A percentile compares a stretch with the other conserved stretches of the same genome.
phyloP scores from a whole-genome alignment of 2,329 filamentous ascomycete species.

The Paraconiothyrium brasiliense region DNA sequence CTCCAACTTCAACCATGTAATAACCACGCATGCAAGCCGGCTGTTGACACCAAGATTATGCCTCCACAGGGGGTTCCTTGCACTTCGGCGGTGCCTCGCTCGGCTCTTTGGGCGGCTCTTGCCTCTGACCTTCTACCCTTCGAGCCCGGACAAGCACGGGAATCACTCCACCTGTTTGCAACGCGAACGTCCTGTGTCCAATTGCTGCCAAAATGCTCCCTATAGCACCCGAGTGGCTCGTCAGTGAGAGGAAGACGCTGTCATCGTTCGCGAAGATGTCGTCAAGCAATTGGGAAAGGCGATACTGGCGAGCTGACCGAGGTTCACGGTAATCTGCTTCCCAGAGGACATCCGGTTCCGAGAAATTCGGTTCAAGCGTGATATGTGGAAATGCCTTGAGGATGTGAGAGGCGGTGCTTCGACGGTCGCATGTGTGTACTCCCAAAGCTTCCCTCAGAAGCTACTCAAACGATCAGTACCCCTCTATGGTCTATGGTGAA shows the following conservation, averaged over 20 bases:
- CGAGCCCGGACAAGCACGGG: conserved; percentile 71
- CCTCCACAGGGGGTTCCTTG: conserved; percentile 11
- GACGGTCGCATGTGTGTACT: conserved; percentile 74
- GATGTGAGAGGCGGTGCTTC: conserved; percentile 64
- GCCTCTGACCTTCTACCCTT: conserved; percentile 48
- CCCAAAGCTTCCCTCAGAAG: conserved; percentile 71
- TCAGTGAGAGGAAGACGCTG: conserved; percentile 61
- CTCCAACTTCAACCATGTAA: not conserved
- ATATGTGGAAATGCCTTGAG: conserved; percentile 60
- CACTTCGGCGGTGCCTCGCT: conserved; percentile 45
- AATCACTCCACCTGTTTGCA: conserved; percentile 73
- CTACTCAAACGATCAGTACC: conserved; percentile 27
- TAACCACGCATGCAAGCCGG: not conserved
- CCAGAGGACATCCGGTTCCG: conserved; percentile 66
- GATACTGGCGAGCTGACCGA: conserved; percentile 30
- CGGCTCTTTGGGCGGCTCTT: conserved; percentile 39
- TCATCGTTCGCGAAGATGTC: conserved; percentile 62
- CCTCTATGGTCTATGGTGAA: not conserved
- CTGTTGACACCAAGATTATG: not conserved
- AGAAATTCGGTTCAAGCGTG: conserved; percentile 67
- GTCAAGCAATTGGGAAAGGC: conserved; percentile 55
- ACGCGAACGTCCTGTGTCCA: conserved; percentile 66
- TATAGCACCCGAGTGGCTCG: conserved; percentile 68
- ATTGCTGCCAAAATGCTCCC: conserved; percentile 64
- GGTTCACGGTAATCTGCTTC: conserved; percentile 49